These are phyloP conservation scores for Kodamaea derodonti DNA, from an alignment of 1,139 yeast species.

Conservation along the genomic window DNA sequence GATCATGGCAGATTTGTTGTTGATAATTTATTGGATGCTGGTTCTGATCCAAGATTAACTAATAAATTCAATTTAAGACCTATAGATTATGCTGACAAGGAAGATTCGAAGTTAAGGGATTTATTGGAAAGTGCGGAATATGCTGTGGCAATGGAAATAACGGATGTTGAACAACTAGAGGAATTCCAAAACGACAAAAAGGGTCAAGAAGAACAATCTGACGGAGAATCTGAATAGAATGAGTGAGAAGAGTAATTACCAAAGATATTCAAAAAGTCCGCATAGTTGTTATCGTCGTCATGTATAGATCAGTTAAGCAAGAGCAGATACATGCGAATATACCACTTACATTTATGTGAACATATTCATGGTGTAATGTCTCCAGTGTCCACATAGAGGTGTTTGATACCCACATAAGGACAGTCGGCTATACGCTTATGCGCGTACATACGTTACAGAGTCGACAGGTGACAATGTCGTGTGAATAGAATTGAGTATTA, in stretches of 20 bases:
- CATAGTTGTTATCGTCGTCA: no score
- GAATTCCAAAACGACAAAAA: slow-evolving; percentile 11
- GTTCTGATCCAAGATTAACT: slow-evolving; percentile 68
- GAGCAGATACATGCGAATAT: no score
- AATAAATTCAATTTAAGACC: slow-evolving; percentile 61
- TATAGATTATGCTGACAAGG: slow-evolving; percentile 57
- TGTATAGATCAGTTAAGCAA: no score
- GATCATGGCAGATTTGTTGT: slow-evolving; percentile 80
- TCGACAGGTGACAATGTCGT: no score
- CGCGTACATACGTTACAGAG: no score
- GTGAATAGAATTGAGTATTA: no score
- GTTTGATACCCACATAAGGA: no score
- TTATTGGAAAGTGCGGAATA: slow-evolving; percentile 79
- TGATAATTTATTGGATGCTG: slow-evolving; percentile 86
- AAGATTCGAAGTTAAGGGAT: slow-evolving; percentile 51
- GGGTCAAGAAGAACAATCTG: slow-evolving; percentile 25
- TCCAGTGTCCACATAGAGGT: no score
- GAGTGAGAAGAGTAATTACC: no score
- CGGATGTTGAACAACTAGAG: slow-evolving; percentile 25
- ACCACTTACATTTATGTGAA: no score
- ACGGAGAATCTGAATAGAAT: slow-evolving; percentile 28
- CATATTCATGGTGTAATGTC: no score
- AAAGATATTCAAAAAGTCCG: slow-evolving; percentile 2
- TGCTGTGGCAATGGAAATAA: slow-evolving; percentile 47
- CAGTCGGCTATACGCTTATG: no score